Evolutionary conservation across 495 filamentous ascomycete genomes (phyloP).

Genomic region (Echria macrotheca): DNA sequence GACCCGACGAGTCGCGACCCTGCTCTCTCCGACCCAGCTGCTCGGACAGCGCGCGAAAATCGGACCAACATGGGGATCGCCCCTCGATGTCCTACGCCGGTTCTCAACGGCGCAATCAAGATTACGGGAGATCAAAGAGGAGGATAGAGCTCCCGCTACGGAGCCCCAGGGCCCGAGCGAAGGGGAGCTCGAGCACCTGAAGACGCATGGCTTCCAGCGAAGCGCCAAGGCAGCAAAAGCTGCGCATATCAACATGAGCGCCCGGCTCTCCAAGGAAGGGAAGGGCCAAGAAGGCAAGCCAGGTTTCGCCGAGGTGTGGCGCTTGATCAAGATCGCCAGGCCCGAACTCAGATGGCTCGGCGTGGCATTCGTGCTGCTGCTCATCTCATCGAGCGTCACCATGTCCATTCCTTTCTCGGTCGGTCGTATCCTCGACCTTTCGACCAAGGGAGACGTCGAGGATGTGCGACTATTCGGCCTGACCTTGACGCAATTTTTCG

Average conservation of each 20-base stretch:
- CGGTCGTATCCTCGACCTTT: conserved; percentile 82
- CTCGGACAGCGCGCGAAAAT: conserved; percentile 1
- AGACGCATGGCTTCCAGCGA: conserved; percentile 28
- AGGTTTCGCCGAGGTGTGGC: conserved; percentile 72
- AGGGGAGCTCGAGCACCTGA: conserved; percentile 21
- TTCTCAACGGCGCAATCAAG: conserved; percentile 11
- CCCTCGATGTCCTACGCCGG: conserved; percentile 21
- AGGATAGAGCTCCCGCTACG: background rate
- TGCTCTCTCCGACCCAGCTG: background rate
- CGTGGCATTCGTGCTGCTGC: conserved; percentile 72
- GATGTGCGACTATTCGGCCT: conserved; percentile 28
- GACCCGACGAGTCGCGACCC: background rate
- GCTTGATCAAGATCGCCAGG: conserved; percentile 80
- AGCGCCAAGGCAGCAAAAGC: conserved; percentile 77
- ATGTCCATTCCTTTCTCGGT: conserved; percentile 96
- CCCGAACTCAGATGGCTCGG: conserved; percentile 77
- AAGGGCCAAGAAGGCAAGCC: conserved; percentile 59
- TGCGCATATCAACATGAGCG: conserved; percentile 84
- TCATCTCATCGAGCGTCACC: conserved; percentile 82
- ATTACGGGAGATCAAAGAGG: background rate
- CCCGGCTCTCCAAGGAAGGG: conserved; percentile 77
- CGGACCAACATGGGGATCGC: conserved; percentile 18
- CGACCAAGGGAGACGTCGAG: conserved; percentile 34
- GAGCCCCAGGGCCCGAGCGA: conserved; percentile 8
- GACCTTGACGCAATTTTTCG: conserved; percentile 35